These are phyloP conservation scores for Salvia splendens DNA, from an alignment of 257 asterid genomes.

Conservation along the genomic window DNA sequence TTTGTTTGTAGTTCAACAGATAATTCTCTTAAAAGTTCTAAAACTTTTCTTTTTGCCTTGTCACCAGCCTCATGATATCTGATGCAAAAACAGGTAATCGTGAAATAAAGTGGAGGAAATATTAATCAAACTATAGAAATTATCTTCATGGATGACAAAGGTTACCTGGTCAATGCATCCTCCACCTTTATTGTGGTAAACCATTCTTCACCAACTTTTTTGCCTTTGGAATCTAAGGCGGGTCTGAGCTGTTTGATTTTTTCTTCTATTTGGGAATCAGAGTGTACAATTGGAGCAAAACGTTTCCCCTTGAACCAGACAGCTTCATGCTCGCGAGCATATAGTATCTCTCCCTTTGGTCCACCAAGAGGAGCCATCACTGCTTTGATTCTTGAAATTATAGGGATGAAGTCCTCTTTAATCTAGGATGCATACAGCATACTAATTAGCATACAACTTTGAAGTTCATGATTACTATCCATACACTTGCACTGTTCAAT, in stretches of 20 bases:
- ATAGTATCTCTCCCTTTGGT: conserved; percentile 87
- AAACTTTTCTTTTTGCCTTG: conserved; percentile 72
- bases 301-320: conserved; percentile 97
- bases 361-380: conserved; percentile 78
- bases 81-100: conserved; percentile 28
- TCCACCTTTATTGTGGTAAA: conserved; percentile 86
- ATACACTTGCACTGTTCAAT: not conserved
- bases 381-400: conserved; percentile 79
- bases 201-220: conserved; percentile 98
- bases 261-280: conserved; percentile 85
- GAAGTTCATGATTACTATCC: not conserved
- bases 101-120: conserved; percentile 5
- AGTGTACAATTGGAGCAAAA: conserved; percentile 69
- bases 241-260: conserved; percentile 79
- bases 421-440: conserved; percentile 47
- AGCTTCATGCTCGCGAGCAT: conserved; percentile 88
- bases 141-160: conserved; percentile 9
- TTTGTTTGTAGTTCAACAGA: conserved; percentile 80
- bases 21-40: conserved; percentile 75
- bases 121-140: conserved; percentile 18
- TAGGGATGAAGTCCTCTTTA: conserved; percentile 78
- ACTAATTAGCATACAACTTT: not conserved
- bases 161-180: conserved; percentile 69
- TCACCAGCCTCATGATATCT: conserved; percentile 84
- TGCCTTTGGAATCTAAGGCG: conserved; percentile 91